Conservation (phyloP, 1,139 yeast genomes). For the Hanseniaspora gamundiae region DNA sequence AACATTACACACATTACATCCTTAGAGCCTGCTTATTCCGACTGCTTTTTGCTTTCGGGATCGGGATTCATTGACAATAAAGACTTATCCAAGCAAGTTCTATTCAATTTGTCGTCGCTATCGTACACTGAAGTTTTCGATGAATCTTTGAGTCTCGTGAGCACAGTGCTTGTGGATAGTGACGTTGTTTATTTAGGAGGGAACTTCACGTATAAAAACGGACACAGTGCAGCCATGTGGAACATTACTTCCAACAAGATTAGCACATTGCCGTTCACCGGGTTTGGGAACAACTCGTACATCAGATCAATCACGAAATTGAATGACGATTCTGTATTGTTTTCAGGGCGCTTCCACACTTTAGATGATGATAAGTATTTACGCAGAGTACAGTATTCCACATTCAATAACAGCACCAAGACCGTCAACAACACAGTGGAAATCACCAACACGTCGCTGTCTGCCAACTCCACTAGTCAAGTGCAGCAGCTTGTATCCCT, state of each 20-base stretch:
- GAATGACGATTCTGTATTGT: slow-evolving; percentile 41
- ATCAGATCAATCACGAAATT: slow-evolving; percentile 56
- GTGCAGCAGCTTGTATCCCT: slow-evolving; percentile 62
- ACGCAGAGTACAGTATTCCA: slow-evolving; percentile 4
- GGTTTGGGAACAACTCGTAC: slow-evolving; percentile 51
- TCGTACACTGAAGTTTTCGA: slow-evolving; percentile 31
- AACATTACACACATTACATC: slow-evolving; percentile 12
- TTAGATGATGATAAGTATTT: slow-evolving; percentile 44
- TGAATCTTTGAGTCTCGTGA: slow-evolving; percentile 33
- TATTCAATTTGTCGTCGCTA: slow-evolving; percentile 39
- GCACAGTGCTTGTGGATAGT: slow-evolving; percentile 37
- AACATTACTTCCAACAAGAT: slow-evolving; percentile 36
- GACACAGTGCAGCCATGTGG: slow-evolving; percentile 59
- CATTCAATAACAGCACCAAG: slow-evolving; percentile 7
- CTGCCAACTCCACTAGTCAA: slow-evolving; percentile 24
- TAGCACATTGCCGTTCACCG: slow-evolving; percentile 53
- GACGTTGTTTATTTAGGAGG: slow-evolving; percentile 72
- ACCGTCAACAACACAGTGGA: slow-evolving; percentile 20
- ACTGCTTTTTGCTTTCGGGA: slow-evolving; percentile 32
- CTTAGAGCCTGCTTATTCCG: slow-evolving; percentile 1
- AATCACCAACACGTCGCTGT: slow-evolving; percentile 22
- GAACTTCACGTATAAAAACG: slow-evolving; percentile 41
- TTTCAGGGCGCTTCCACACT: slow-evolving; percentile 66
- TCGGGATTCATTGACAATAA: slow-evolving; percentile 29
- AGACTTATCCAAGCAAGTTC: slow-evolving; percentile 38